Percentiles rank a stretch among this genome's conserved stretches.
Evolutionary conservation across 1,284 basidiomycete genomes (phyloP).

Genomic region (Marasmius tenuissimus): DNA sequence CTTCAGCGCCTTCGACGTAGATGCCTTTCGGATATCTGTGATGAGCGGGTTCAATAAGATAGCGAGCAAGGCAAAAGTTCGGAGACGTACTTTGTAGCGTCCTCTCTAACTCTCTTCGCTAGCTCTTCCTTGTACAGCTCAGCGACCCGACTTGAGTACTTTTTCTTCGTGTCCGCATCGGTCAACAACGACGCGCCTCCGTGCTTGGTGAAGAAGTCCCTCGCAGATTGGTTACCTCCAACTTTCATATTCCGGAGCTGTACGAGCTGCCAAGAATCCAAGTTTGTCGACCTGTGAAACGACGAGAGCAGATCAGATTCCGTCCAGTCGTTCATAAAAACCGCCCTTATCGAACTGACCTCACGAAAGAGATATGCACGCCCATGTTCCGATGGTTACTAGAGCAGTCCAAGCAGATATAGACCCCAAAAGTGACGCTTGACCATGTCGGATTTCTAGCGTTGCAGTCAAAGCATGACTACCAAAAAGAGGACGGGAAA

Average conservation of each 20-base stretch:
- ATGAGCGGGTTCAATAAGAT: not conserved
- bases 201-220: conserved; percentile 89
- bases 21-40: conserved; percentile 75
- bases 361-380: conserved; percentile 97
- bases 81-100: conserved; percentile 60
- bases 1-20: conserved; percentile 67
- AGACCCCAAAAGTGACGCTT: conserved; percentile 94
- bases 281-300: conserved; percentile 82
- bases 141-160: conserved; percentile 85
- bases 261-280: conserved; percentile 91
- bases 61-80: not conserved
- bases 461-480: conserved; percentile 97
- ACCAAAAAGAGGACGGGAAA: conserved; percentile 7
- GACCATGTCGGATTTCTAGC: conserved; percentile 99
- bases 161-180: conserved; percentile 83
- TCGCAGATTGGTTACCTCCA: conserved; percentile 89
- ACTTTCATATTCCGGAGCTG: conserved; percentile 97
- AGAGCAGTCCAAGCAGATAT: conserved; percentile 98
- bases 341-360: conserved; percentile 50
- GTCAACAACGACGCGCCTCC: conserved; percentile 73
- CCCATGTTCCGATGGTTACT: conserved; percentile 96
- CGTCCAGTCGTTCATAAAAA: not conserved
- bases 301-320: not conserved
- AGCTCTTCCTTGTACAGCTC: conserved; percentile 94
- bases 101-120: conserved; percentile 79